A percentile compares a stretch with the other conserved stretches of the same genome.
phyloP scores from a whole-genome alignment of 257 asterid species.

The Ligustrum vulgare region DNA sequence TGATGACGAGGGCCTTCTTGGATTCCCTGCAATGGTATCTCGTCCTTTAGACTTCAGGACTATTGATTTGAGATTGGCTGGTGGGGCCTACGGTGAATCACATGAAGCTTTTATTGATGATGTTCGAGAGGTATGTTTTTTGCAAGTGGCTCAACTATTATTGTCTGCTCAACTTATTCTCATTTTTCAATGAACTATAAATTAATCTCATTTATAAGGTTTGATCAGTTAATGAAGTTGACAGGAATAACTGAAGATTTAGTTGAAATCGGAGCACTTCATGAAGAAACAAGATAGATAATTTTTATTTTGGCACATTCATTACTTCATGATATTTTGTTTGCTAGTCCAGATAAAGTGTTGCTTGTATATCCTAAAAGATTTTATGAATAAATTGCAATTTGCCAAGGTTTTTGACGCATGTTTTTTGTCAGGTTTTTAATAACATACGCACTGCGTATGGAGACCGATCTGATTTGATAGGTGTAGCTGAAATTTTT shows the following conservation, averaged over 20 bases:
- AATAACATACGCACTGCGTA: constrained; percentile 67
- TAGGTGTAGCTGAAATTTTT: constrained; percentile 64
- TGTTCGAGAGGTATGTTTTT: constrained; percentile 76
- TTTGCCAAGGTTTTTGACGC: constrained; percentile 24
- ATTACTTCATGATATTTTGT: neutral
- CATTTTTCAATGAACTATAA: neutral
- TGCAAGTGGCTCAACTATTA: constrained; percentile 11
- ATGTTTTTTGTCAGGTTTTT: constrained; percentile 60
- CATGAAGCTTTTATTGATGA: constrained; percentile 89
- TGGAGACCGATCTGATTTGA: constrained; percentile 63
- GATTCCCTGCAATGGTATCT: constrained; percentile 89
- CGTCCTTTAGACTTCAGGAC: constrained; percentile 93
- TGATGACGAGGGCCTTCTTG: constrained; percentile 85
- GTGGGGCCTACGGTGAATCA: constrained; percentile 87
- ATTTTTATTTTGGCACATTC: neutral
- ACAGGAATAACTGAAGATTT: neutral
- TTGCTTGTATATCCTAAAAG: neutral
- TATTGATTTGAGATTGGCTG: constrained; percentile 87
- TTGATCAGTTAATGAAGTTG: neutral
- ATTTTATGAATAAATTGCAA: neutral
- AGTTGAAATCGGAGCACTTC: neutral
- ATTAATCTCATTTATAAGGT: neutral
- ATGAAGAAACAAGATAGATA: neutral
- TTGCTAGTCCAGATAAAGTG: neutral
- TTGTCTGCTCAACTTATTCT: neutral